Evolutionary conservation across 2,329 filamentous ascomycete genomes (phyloP).

Genomic region (Saccharata proteae): DNA sequence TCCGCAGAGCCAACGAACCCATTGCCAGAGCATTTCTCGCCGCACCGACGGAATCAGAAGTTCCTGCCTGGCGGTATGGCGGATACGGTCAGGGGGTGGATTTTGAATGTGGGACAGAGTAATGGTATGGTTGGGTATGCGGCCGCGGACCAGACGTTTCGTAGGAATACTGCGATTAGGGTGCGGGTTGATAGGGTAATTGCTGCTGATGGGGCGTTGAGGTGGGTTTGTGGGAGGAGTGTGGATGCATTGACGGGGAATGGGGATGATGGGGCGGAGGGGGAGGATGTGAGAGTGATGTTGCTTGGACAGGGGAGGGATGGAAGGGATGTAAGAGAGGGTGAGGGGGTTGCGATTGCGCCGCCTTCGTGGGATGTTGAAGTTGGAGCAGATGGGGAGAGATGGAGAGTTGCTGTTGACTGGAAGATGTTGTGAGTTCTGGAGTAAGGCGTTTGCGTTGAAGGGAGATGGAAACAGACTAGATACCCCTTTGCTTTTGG

Average conservation of each 20-base stretch:
- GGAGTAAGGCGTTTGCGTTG: too few species aligned
- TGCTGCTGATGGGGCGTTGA: background rate
- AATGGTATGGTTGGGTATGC: too few species aligned
- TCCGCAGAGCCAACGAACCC: background rate
- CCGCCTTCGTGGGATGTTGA: constrained; percentile 31
- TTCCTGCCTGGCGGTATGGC: constrained; percentile 39
- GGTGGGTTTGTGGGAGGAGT: too few species aligned
- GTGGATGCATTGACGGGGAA: too few species aligned
- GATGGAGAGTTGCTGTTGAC: constrained; percentile 30
- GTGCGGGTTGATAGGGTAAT: constrained; percentile 3
- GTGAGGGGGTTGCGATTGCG: constrained; percentile 23
- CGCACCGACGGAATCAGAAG: constrained; percentile 37
- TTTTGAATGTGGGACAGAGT: constrained; percentile 29
- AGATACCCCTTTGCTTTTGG: too few species aligned
- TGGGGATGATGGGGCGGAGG: constrained; percentile 5
- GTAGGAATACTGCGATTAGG: background rate
- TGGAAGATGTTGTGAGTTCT: constrained; percentile 22
- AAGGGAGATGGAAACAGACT: too few species aligned
- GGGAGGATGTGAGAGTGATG: constrained; percentile 13
- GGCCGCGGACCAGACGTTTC: background rate
- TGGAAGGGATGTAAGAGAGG: constrained; percentile 13
- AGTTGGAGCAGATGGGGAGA: constrained; percentile 15
- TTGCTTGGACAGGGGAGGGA: constrained; percentile 18
- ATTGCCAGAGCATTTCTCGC: constrained; percentile 42
- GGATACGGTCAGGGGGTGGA: constrained; percentile 36